Evolutionary conservation across 345 rosid species (phyloP), one percentile per base, ranked within the genome.

Genomic region (Hibiscus syriacus): DNA sequence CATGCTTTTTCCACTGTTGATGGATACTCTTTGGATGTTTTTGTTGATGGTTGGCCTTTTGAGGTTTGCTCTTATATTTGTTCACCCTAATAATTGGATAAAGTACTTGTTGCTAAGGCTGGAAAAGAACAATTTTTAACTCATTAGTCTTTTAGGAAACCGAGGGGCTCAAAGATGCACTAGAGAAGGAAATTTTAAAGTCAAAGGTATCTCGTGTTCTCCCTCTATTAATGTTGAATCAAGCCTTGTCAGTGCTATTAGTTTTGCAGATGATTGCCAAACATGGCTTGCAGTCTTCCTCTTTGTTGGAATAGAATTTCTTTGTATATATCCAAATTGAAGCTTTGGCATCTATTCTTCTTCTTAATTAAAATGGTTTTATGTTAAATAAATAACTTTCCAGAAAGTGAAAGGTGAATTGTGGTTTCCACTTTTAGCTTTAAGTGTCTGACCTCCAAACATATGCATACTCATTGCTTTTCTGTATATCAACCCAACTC

Each of bases 11-110:
- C 98, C 41, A 94, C 96, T 0, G 84, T 39, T 10, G 99, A 94
- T 80, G 99, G 99, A 70, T 94, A 77, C 83, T 94, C 97, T 67
- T 79, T 91, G 30, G 99, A 89, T 71, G 93, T 91, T 64, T 91
- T 94, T 67, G 98, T 94, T 84, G 93, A 89, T 73, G 99, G 99
- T 70, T 94, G 96, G 97, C 83, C 81, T 2, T 80, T 81, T 75
- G 96, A 91, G 96, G 97, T 91, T 84, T 29, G 50, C 41, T 64
- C 49, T 64, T 60, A 23, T 17, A 30, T 55, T 10, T 65, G 34
- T 46, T 48, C 25, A 29, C 25, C 25, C 22, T 3, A n/a, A 34
- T 20, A 60, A 23, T 6, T 61, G 17, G 65, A 64, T 43, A 25
- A 64, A 14, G 1, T 64, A 16, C 39, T 26, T 64, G 26, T 10